Percentiles rank a stretch among this genome's conserved stretches.
Conservation (phyloP, 2,329 filamentous ascomycete genomes). For the Fusarium austroafricanum region DNA sequence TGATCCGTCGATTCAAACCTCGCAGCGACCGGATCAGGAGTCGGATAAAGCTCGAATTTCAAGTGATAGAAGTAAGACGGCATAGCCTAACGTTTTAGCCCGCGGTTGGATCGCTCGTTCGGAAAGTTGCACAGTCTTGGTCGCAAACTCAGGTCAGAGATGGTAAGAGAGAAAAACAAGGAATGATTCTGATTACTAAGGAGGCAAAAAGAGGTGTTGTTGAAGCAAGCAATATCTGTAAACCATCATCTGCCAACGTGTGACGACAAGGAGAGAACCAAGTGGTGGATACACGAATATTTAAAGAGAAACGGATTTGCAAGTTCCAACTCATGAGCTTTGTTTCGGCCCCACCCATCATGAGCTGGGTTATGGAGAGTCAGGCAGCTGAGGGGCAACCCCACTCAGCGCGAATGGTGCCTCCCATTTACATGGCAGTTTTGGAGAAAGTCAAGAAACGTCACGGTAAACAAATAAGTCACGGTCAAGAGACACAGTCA, state of each 20-base stretch:
- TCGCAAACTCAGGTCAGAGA: neutral
- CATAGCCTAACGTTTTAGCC: constrained; percentile 56
- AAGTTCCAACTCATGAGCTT: constrained; percentile 23
- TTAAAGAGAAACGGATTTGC: constrained; percentile 13
- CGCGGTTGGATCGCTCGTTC: neutral
- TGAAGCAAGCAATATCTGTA: neutral
- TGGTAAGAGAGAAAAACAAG: neutral
- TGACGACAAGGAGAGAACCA: neutral
- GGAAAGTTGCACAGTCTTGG: neutral
- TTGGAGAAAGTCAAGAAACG: neutral
- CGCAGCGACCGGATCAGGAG: constrained; percentile 51
- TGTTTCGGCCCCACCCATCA: constrained; percentile 31
- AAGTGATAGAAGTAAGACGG: constrained; percentile 73
- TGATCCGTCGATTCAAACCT: constrained; percentile 18
- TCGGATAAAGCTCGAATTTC: constrained; percentile 73
- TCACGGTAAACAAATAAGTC: neutral
- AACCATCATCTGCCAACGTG: constrained; percentile 33
- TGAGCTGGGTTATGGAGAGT: constrained; percentile 13
- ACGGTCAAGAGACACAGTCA: neutral
- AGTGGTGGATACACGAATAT: constrained; percentile 1
- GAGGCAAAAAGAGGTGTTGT: constrained; percentile 37
- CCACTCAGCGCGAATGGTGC: constrained; percentile 2
- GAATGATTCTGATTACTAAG: constrained; percentile 23
- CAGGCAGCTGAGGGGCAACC: constrained; percentile 19
- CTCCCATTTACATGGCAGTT: constrained; percentile 7